Evolutionary conservation across 164 flowering plant species (phyloP).

Genomic region (Piper betle): DNA sequence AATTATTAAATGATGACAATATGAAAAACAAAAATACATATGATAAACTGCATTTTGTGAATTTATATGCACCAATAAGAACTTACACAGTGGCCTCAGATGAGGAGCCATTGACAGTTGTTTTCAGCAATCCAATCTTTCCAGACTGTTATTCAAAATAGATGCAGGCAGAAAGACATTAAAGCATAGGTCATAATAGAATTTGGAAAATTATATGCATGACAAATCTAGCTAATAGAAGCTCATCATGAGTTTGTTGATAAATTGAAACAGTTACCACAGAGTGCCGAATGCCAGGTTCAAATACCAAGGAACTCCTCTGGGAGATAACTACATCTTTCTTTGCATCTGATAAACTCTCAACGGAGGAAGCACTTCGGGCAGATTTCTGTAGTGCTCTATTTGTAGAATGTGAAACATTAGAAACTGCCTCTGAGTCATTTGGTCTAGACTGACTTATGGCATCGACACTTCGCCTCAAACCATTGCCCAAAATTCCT

Average conservation of each 20-base stretch:
- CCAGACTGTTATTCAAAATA: conserved; percentile 18
- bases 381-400: conserved; percentile 5
- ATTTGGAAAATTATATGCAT: background rate
- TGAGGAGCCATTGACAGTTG: conserved; percentile 11
- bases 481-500: conserved; percentile 16
- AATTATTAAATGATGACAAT: too few species aligned
- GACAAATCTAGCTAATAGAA: too few species aligned
- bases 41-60: background rate
- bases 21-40: too few species aligned
- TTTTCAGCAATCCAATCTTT: conserved; percentile 23
- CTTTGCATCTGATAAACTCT: conserved; percentile 19
- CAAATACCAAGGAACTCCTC: conserved; percentile 19
- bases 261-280: conserved; percentile 20
- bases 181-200: background rate
- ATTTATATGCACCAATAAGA: background rate
- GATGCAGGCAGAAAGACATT: background rate
- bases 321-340: conserved; percentile 10
- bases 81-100: conserved; percentile 29
- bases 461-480: conserved; percentile 46
- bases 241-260: background rate
- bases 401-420: conserved; percentile 16
- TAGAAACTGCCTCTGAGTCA: conserved; percentile 25
- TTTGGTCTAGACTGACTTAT: conserved; percentile 18
- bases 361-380: conserved; percentile 19
- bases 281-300: conserved; percentile 16